Percentiles rank a stretch among this genome's conserved stretches.
Evolutionary conservation across 1,284 basidiomycete species (phyloP).

Genomic region (Ganoderma sp.): DNA sequence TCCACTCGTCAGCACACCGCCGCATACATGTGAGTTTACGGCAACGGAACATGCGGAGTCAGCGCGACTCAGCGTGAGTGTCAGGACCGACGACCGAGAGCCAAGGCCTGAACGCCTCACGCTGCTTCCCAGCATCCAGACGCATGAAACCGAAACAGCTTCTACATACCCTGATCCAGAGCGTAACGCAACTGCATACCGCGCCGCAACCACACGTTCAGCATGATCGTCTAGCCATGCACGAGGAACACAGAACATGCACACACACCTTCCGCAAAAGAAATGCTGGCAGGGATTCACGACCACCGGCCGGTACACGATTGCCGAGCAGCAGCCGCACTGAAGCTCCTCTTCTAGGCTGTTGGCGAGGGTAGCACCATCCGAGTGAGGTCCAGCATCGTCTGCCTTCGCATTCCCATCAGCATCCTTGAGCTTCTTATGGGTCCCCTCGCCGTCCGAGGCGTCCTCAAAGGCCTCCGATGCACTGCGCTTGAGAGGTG

Average conservation of each 20-base stretch:
- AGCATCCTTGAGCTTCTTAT: constrained; percentile 57
- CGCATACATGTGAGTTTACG: background rate
- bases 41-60: background rate
- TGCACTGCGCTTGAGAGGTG: constrained; percentile 62
- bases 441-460: constrained; percentile 50
- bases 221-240: background rate
- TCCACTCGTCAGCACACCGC: constrained; percentile 14
- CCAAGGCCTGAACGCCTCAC: background rate
- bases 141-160: constrained; percentile 39
- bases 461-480: constrained; percentile 61
- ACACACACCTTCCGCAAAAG: constrained; percentile 78
- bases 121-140: background rate
- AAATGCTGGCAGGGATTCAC: constrained; percentile 83
- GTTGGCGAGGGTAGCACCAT: constrained; percentile 53
- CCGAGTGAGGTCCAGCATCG: constrained; percentile 29
- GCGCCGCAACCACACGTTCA: constrained; percentile 12
- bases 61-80: background rate
- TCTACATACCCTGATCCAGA: constrained; percentile 73
- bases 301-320: constrained; percentile 77
- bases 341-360: constrained; percentile 74
- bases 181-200: constrained; percentile 64
- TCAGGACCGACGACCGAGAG: background rate
- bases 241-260: background rate
- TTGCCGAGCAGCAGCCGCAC: constrained; percentile 81
- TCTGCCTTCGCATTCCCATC: constrained; percentile 33